Evolutionary conservation across 2,329 filamentous ascomycete genomes (phyloP).

Genomic region (Alternaria novae-zelandiae): DNA sequence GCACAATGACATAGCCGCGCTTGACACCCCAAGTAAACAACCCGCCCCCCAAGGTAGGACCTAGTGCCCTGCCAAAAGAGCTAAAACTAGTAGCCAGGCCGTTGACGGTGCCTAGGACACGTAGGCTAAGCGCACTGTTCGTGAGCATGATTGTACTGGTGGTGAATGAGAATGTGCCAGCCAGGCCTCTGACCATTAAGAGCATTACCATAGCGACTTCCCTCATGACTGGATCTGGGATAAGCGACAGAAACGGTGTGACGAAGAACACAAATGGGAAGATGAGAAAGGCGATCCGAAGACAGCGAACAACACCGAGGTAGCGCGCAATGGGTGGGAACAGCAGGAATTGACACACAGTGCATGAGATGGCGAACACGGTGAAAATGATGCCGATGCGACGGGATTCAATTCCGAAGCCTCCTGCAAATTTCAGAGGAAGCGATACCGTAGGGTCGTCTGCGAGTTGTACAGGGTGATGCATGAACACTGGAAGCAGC

Average conservation of each 20-base stretch:
- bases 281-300: conserved; percentile 68
- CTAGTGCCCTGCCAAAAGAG: conserved; percentile 78
- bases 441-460: conserved; percentile 65
- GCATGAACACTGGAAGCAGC: conserved; percentile 85
- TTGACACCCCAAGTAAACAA: conserved; percentile 79
- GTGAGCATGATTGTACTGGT: conserved; percentile 89
- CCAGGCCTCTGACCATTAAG: conserved; percentile 76
- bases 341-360: conserved; percentile 82
- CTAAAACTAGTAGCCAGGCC: conserved; percentile 85
- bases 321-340: conserved; percentile 78
- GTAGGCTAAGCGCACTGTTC: conserved; percentile 78
- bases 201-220: conserved; percentile 67
- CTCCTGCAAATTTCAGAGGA: conserved; percentile 82
- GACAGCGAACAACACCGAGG: conserved; percentile 77
- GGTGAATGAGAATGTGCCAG: conserved; percentile 85
- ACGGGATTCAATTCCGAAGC: conserved; percentile 75
- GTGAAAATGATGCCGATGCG: conserved; percentile 87
- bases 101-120: conserved; percentile 85
- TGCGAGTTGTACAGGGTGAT: conserved; percentile 66
- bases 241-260: conserved; percentile 80
- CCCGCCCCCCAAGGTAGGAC: conserved; percentile 75
- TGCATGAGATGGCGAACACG: conserved; percentile 78
- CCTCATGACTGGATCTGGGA: conserved; percentile 58
- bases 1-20: conserved; percentile 75
- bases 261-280: conserved; percentile 80